Evolutionary conservation across 2,329 filamentous ascomycete species (phyloP).

Genomic region (Ophiostoma montium): DNA sequence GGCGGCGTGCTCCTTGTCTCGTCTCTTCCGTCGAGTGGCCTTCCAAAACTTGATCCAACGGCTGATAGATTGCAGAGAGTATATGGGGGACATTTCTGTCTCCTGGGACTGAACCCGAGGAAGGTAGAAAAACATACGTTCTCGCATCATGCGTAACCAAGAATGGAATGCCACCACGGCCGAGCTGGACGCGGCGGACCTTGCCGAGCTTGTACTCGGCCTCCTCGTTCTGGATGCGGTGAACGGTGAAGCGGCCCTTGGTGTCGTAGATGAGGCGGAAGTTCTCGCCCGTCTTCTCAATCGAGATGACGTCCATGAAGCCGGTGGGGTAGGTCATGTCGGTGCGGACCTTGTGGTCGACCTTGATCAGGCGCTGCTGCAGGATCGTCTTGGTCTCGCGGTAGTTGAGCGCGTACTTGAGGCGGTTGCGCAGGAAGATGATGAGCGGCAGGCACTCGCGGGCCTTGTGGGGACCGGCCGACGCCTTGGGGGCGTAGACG

Average conservation of each 20-base stretch:
- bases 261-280: constrained; percentile 99
- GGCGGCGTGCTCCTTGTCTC: constrained; percentile 13
- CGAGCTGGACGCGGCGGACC: constrained; percentile 98
- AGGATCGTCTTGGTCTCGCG: constrained; percentile 96
- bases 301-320: constrained; percentile 98
- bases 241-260: constrained; percentile 99
- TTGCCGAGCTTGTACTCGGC: constrained; percentile 99
- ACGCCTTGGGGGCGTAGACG: constrained; percentile 59
- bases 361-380: constrained; percentile 99
- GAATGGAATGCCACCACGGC: constrained; percentile 99
- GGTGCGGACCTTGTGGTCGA: constrained; percentile 98
- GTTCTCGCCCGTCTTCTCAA: constrained; percentile 99
- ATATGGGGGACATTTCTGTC: neutral
- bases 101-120: constrained; percentile 1
- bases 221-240: constrained; percentile 98
- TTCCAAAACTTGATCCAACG: constrained; percentile 99
- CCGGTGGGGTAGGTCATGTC: constrained; percentile 94
- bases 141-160: constrained; percentile 99
- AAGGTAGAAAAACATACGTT: constrained; percentile 78
- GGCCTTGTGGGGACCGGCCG: constrained; percentile 93
- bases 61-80: constrained; percentile 83
- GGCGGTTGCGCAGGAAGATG: constrained; percentile 90
- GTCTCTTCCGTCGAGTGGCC: constrained; percentile 17
- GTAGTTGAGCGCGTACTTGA: constrained; percentile 99
- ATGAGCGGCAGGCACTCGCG: constrained; percentile 97